Evolutionary conservation across 2,329 filamentous ascomycete genomes (phyloP).

Genomic region (Anisogramma anomala): DNA sequence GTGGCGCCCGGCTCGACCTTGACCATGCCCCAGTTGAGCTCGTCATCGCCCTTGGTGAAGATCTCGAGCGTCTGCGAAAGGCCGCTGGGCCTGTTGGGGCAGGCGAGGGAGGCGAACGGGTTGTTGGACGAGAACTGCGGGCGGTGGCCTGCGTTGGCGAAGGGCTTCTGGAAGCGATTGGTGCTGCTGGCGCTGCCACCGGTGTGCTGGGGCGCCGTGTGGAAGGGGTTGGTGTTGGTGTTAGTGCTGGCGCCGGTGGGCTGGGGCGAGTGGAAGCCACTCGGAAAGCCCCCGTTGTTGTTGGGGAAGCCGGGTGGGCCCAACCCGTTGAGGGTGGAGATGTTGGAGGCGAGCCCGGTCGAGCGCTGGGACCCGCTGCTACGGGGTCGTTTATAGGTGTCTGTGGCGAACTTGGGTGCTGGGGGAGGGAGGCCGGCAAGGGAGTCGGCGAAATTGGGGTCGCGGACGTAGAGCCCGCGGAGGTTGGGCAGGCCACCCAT

Average conservation of each 20-base stretch:
- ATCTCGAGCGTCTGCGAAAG: conserved; percentile 46
- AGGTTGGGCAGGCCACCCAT: conserved; percentile 63
- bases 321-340: conserved; percentile 13
- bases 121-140: conserved; percentile 50
- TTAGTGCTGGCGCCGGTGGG: background rate
- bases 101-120: conserved; percentile 35
- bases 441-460: conserved; percentile 69
- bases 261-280: conserved; percentile 4
- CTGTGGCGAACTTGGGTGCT: conserved; percentile 30
- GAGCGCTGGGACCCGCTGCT: conserved; percentile 23
- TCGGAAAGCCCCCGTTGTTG: conserved; percentile 7
- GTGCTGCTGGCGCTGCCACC: conserved; percentile 12
- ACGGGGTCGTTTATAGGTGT: conserved; percentile 23
- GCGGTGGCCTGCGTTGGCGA: conserved; percentile 18
- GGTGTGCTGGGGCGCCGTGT: conserved; percentile 1
- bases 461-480: conserved; percentile 70
- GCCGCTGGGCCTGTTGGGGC: conserved; percentile 23
- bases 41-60: conserved; percentile 48
- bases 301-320: conserved; percentile 16
- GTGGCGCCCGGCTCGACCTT: conserved; percentile 29
- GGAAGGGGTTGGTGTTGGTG: background rate
- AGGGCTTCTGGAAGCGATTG: conserved; percentile 18
- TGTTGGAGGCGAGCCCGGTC: conserved; percentile 13
- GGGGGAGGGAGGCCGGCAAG: conserved; percentile 61
- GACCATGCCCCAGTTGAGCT: conserved; percentile 47